phyloP scores from a whole-genome alignment of 2,329 filamentous ascomycete genomes.

The Rutstroemia sp. region DNA sequence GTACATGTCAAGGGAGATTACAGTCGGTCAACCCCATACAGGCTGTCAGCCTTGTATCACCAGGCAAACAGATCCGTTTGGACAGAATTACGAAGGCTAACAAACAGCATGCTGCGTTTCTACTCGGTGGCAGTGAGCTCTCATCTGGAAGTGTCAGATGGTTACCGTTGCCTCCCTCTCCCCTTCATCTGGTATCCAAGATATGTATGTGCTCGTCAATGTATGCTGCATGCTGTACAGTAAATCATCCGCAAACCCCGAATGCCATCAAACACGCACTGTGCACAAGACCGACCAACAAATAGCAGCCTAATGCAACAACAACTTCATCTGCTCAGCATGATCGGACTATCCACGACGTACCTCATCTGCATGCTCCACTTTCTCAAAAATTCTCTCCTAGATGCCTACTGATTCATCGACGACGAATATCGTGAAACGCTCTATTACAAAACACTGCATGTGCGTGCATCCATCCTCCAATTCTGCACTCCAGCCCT shows the following conservation, averaged over 20 bases:
- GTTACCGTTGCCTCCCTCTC: neutral
- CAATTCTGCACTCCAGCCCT: slow-evolving; percentile 6
- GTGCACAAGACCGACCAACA: neutral
- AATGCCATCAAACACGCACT: neutral
- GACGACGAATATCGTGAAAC: too few relatives aligned
- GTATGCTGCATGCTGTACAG: neutral
- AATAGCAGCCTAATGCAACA: slow-evolving; percentile 5
- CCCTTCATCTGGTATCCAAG: too few relatives aligned
- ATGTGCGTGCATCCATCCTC: neutral
- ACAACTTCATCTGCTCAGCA: neutral
- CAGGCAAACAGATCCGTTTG: too few relatives aligned
- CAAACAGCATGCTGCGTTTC: neutral
- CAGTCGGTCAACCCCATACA: neutral
- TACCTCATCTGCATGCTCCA: slow-evolving; percentile 1
- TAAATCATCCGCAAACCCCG: neutral
- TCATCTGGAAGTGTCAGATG: neutral
- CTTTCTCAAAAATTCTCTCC: too few relatives aligned
- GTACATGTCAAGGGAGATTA: neutral
- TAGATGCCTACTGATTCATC: too few relatives aligned
- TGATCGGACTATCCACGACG: neutral
- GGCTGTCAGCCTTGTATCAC: slow-evolving; percentile 1
- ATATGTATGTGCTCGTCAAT: neutral
- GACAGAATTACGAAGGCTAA: too few relatives aligned
- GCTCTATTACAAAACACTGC: neutral
- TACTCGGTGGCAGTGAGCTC: neutral